Evolutionary conservation across 2,329 filamentous ascomycete species (phyloP).

Genomic region (Colletotrichum gigasporum): DNA sequence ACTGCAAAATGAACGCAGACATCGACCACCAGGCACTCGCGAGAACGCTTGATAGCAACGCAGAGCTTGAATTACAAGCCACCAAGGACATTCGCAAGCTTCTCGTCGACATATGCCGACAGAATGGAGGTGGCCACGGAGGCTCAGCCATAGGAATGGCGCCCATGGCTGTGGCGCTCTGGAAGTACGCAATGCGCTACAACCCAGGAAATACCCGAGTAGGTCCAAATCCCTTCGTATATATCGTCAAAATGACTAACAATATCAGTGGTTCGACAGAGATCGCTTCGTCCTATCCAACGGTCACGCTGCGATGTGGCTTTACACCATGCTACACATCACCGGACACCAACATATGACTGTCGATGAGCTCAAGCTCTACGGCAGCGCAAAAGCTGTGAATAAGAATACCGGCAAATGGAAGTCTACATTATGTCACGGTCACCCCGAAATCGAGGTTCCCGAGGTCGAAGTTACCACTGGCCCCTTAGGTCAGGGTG

Average conservation of each 20-base stretch:
- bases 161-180: slow-evolving; percentile 53
- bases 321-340: slow-evolving; percentile 60
- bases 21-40: too few species aligned
- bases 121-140: slow-evolving; percentile 67
- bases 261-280: slow-evolving; percentile 64
- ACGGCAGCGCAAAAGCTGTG: slow-evolving; percentile 50
- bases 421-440: slow-evolving; percentile 51
- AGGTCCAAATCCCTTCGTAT: too few species aligned
- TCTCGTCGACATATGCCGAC: slow-evolving; percentile 60
- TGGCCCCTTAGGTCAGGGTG: slow-evolving; percentile 64
- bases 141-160: slow-evolving; percentile 47
- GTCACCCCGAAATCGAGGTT: slow-evolving; percentile 64
- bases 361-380: slow-evolving; percentile 61
- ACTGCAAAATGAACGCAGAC: too few species aligned
- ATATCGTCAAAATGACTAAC: too few species aligned
- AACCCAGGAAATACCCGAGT: too few species aligned
- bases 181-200: slow-evolving; percentile 69
- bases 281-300: slow-evolving; percentile 70
- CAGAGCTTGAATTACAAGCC: too few species aligned
- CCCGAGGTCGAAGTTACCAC: slow-evolving; percentile 67
- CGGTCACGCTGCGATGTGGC: slow-evolving; percentile 60
- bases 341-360: slow-evolving; percentile 61
- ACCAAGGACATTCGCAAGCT: too few species aligned
- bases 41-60: too few species aligned
- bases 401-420: slow-evolving; percentile 30